phyloP scores from a whole-genome alignment of 208 protist genomes.

The Wallacemonas rigidus region DNA sequence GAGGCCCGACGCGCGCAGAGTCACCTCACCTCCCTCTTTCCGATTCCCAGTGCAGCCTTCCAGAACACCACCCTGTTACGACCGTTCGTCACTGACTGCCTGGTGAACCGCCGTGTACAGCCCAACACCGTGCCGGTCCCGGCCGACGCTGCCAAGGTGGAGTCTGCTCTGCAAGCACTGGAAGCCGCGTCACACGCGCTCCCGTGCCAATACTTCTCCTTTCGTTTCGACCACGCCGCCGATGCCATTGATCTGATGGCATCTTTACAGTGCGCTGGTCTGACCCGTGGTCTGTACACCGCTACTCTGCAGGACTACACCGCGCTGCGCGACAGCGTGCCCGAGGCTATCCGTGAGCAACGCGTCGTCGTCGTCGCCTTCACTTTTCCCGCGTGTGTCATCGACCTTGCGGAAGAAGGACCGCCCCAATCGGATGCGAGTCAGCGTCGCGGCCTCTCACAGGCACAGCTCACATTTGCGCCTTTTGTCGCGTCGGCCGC shows the following conservation, averaged over 20 bases:
- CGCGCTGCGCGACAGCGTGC: constrained; percentile 14
- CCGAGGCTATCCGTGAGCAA: constrained; percentile 14
- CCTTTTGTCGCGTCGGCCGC: not conserved
- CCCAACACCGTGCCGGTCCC: too few species aligned
- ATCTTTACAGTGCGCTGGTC: constrained; percentile 5
- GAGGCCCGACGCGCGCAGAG: not conserved
- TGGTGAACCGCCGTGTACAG: not conserved
- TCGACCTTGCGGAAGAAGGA: not conserved
- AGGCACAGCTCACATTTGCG: not conserved
- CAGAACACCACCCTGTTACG: constrained; percentile 5
- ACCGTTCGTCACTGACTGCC: not conserved
- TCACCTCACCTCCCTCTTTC: not conserved
- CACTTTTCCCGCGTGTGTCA: not conserved
- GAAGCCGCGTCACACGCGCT: constrained; percentile 27
- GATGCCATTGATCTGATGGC: constrained; percentile 15
- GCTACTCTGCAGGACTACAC: constrained; percentile 12
- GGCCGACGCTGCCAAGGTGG: not conserved
- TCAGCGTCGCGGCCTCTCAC: not conserved
- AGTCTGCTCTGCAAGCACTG: constrained; percentile 9
- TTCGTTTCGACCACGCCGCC: constrained; percentile 17
- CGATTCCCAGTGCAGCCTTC: not conserved
- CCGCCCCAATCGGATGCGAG: constrained; percentile 5
- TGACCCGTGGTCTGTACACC: constrained; percentile 9
- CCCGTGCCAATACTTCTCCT: constrained; percentile 25
- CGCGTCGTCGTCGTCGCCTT: constrained; percentile 5